Evolutionary conservation across 2,329 filamentous ascomycete species (phyloP).

Genomic region (Fusarium sp.): DNA sequence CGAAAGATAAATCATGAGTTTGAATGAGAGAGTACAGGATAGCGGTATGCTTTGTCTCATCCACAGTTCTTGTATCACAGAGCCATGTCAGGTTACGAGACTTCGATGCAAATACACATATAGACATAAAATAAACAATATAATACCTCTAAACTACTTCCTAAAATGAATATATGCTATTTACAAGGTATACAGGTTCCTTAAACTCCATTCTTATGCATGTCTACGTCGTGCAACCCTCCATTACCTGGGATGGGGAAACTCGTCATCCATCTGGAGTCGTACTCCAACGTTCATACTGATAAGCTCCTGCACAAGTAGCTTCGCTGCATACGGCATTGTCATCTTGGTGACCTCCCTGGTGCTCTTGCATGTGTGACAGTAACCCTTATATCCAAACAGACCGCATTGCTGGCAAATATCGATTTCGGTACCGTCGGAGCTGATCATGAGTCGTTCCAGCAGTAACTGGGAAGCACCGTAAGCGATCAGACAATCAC

Average conservation of each 20-base stretch:
- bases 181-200: slow-evolving; percentile 36
- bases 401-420: slow-evolving; percentile 94
- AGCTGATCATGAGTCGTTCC: slow-evolving; percentile 94
- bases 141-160: slow-evolving; percentile 25
- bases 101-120: slow-evolving; percentile 2
- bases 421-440: slow-evolving; percentile 90
- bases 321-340: slow-evolving; percentile 96
- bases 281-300: slow-evolving; percentile 99
- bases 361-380: slow-evolving; percentile 89
- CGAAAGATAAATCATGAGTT: slow-evolving; percentile 6
- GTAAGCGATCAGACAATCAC: slow-evolving; percentile 97
- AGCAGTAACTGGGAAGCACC: slow-evolving; percentile 92
- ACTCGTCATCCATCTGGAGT: slow-evolving; percentile 92
- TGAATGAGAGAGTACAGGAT: background rate
- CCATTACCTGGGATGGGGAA: slow-evolving; percentile 71
- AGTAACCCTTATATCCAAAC: slow-evolving; percentile 96
- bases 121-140: slow-evolving; percentile 12
- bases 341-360: slow-evolving; percentile 90
- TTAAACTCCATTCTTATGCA: slow-evolving; percentile 38
- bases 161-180: slow-evolving; percentile 31
- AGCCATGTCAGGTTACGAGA: background rate
- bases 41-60: background rate
- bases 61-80: background rate
- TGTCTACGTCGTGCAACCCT: slow-evolving; percentile 18
- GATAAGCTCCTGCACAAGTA: slow-evolving; percentile 94